Percentiles rank a stretch among this genome's conserved stretches.
phyloP scores from a whole-genome alignment of 1,139 yeast species.

The Kodamaea fungicola region DNA sequence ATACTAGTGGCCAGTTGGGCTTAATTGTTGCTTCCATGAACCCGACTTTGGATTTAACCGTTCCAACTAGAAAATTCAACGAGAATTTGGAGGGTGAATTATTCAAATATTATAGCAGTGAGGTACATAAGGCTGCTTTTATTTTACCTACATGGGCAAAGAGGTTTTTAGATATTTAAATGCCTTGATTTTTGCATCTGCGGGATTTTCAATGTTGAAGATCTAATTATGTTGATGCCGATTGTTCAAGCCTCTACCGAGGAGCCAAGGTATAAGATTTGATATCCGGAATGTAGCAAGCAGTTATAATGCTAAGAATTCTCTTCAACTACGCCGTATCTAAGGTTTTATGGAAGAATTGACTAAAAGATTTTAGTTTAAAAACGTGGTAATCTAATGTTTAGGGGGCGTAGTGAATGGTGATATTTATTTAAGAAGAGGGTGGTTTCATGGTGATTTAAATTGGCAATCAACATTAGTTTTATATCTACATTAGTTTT shows the following conservation, averaged over 20 bases:
- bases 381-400: no score
- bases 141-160: constrained; percentile 84
- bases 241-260: neutral
- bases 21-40: constrained; percentile 78
- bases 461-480: no score
- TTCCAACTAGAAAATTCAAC: constrained; percentile 50
- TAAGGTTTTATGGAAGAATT: no score
- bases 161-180: neutral
- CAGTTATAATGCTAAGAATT: no score
- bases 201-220: neutral
- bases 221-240: neutral
- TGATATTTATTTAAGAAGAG: no score
- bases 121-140: constrained; percentile 75
- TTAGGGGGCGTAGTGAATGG: no score
- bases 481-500: no score
- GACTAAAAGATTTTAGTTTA: no score
- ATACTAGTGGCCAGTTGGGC: constrained; percentile 96
- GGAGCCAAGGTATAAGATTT: no score
- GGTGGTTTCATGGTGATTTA: no score
- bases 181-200: neutral
- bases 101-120: constrained; percentile 70
- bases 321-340: no score
- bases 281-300: no score
- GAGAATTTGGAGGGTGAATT: constrained; percentile 46
- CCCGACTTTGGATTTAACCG: constrained; percentile 42